Base-by-base conservation (phyloP, 2,329 filamentous ascomycete genomes). In the Corynespora cassiicola region DNA sequence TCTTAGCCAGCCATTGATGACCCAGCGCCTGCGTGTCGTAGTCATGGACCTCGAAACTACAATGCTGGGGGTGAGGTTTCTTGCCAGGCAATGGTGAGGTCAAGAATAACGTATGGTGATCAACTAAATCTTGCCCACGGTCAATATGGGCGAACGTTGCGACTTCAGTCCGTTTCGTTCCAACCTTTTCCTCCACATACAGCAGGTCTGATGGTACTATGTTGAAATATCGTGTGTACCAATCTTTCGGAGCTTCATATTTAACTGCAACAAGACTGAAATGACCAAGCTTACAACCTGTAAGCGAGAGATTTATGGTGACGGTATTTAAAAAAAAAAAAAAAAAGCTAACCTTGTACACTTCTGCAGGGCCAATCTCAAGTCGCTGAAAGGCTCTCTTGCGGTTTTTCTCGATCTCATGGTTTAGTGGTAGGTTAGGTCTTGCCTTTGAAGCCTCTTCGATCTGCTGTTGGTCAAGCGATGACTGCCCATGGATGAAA, bases 11-110 rank as follows among this genome's bases (percentile, higher is more conserved):
- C 79, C 81, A 86, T 49, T 85, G 75, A 65, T 87, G 85, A 3
- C 84, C 84, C 3, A 87, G 71, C 19, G 80, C 71, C 68, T 87
- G 84, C 6, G 80, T 79, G 58, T 88, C 84, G 51, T 83, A 85
- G 60, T 87, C 84, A 51, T 83, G 77, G 9, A 84, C 82, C 67
- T 87, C 84, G 47, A 81, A 87, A 5, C 77, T 81, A 6, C 77
- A 77, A 66, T 88, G 84, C 61, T 87, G 83, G 11, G 86, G 74
- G 56, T 81, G 77, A 40, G 45, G 5, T 8, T 17, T 28, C 18
- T 17, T 19, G 16, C 15, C 31, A 6, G 42, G 9, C 63, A n/a
- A n/a, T n/a, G n/a, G n/a, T n/a, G n/a, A n/a, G 54, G 45, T 46
- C 46, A 78, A 63, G 63, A 79, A 78, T 44, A 80, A 70, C 4